Evolutionary conservation across 2,329 filamentous ascomycete species (phyloP).

Genomic region (Fusarium abutilonis): DNA sequence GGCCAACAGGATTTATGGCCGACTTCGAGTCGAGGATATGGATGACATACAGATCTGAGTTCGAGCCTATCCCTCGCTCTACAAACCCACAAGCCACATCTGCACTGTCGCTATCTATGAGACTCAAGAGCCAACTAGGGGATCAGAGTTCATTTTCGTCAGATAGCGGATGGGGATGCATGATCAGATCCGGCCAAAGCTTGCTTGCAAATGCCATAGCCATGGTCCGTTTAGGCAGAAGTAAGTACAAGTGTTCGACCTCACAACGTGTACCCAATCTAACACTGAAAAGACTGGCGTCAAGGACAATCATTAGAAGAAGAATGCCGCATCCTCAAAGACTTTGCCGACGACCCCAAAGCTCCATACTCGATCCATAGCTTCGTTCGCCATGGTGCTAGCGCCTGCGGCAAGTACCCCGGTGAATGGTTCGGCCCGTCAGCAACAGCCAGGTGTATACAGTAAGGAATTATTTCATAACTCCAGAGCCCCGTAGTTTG

Average conservation of each 20-base stretch:
- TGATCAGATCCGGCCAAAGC: slow-evolving; percentile 97
- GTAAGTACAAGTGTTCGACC: slow-evolving; percentile 55
- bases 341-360: slow-evolving; percentile 87
- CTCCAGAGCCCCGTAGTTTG: background rate
- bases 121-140: slow-evolving; percentile 80
- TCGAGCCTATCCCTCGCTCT: slow-evolving; percentile 82
- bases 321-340: slow-evolving; percentile 76
- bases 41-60: slow-evolving; percentile 95
- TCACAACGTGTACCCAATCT: slow-evolving; percentile 14
- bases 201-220: slow-evolving; percentile 87
- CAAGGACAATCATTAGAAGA: slow-evolving; percentile 65
- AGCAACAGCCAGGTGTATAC: slow-evolving; percentile 91
- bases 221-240: slow-evolving; percentile 79
- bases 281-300: slow-evolving; percentile 72
- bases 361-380: slow-evolving; percentile 95
- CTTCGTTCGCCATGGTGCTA: slow-evolving; percentile 88
- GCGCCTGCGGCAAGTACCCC: slow-evolving; percentile 90
- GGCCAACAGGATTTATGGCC: slow-evolving; percentile 86
- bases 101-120: slow-evolving; percentile 83
- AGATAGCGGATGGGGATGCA: slow-evolving; percentile 97
- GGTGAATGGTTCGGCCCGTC: slow-evolving; percentile 99
- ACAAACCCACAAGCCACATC: slow-evolving; percentile 75
- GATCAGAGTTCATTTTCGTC: slow-evolving; percentile 87
- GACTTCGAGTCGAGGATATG: slow-evolving; percentile 94
- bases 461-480: slow-evolving; percentile 66